Percentiles rank a stretch among this genome's conserved stretches.
Evolutionary conservation across 2,329 filamentous ascomycete species (phyloP).

Genomic region (Polychaeton citri): DNA sequence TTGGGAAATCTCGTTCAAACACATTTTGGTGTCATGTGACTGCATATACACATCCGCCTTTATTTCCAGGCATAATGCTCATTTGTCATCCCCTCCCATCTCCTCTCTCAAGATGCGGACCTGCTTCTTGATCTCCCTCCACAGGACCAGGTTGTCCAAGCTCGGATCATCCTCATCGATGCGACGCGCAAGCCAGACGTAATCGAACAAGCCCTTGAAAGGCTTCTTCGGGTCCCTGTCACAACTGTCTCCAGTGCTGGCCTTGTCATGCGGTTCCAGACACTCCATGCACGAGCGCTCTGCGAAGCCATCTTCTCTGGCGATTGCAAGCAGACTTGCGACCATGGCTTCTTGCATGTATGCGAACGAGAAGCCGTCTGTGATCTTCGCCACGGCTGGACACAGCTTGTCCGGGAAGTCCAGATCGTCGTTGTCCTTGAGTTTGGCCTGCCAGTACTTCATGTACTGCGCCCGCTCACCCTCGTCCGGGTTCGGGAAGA

Average conservation of each 20-base stretch:
- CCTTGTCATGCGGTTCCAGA: conserved; percentile 10
- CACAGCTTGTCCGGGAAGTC: conserved; percentile 49
- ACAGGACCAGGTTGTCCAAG: conserved; percentile 41
- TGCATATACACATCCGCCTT: neutral
- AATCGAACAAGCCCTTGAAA: conserved; percentile 17
- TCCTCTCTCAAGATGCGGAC: conserved; percentile 47
- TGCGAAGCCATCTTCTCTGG: conserved; percentile 29
- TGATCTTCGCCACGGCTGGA: conserved; percentile 47
- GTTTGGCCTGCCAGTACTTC: conserved; percentile 49
- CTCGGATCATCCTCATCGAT: conserved; percentile 26
- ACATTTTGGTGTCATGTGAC: neutral
- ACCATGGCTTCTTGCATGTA: conserved; percentile 60
- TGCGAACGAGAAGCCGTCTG: conserved; percentile 53
- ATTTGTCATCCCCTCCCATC: conserved; percentile 28
- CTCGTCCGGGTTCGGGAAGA: conserved; percentile 45
- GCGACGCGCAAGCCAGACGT: conserved; percentile 12
- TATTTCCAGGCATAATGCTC: neutral
- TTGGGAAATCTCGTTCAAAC: neutral
- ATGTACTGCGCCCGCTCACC: conserved; percentile 46
- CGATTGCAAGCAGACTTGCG: conserved; percentile 47
- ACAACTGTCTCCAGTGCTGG: conserved; percentile 9
- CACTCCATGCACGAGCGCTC: conserved; percentile 16
- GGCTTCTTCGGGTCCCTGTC: conserved; percentile 9
- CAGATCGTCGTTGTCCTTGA: conserved; percentile 43
- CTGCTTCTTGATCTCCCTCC: conserved; percentile 51